Evolutionary conservation across 2,329 filamentous ascomycete species (phyloP), one percentile per base, ranked within the genome.

Genomic region (Xylariaceae sp.): DNA sequence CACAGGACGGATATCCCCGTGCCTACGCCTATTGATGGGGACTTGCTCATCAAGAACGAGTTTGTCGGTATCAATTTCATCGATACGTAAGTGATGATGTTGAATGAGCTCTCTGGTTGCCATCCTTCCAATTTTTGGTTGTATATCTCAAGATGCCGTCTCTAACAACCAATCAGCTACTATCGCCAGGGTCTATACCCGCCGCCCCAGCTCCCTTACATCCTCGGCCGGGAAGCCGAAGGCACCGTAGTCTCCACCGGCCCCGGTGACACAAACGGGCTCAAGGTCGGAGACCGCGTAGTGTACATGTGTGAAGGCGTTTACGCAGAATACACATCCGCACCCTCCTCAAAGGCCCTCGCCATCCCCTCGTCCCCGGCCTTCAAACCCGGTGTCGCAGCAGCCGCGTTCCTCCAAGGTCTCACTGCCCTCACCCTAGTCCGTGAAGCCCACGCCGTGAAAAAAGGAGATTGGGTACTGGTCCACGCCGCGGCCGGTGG

Each of bases 401-500:
- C 86, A 33, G 88, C 88, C 0, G 74, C 80, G 0, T 70, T 89
- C n/a, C 73, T 95, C 10, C 91, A 95, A 66, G 90, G 89, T 1
- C 73, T 96, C 35, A 96, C 90, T 2, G 89, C 90, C 0, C 75
- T 94, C 59, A 88, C 89, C 0, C 76, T 96, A 30, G 81, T 90
- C 51, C 81, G 85, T 49, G 90, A 95, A 66, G 81, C 87, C 4
- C 86, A 84, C 11, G 81, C 87, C 51, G 88, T 92, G 6, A 75
- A 89, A 65, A 76, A 81, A 57, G 88, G 85, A 1, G 89, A 95
- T 58, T 94, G 87, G 83, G 77, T 90, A 0, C 80, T 96, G 2
- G 82, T 96, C 14, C 89, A 94, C 60, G 90, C 90, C 0, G 90
- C 90, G 0, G 90, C 90, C 0, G 90, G 90, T 14, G 90, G 90